Percentiles rank a stretch among this genome's conserved stretches.
Conservation (phyloP, 345 rosid species). For the Crucihimalaya himalaica region DNA sequence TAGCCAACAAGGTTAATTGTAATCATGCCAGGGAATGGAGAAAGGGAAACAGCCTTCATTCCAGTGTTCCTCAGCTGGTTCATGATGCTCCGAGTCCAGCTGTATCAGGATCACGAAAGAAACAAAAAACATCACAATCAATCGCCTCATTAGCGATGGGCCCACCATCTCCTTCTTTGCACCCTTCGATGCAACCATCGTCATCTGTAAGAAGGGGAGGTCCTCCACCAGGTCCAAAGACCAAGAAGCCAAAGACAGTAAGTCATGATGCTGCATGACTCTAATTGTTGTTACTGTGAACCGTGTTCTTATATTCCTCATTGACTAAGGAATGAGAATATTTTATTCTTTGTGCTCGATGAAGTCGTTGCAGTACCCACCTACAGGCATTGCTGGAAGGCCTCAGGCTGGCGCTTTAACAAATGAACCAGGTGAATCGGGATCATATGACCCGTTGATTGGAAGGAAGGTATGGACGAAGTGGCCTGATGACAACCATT, state of each 20-base stretch:
- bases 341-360: slow-evolving; percentile 45
- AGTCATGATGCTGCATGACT: slow-evolving; percentile 40
- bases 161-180: slow-evolving; percentile 77
- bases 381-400: slow-evolving; percentile 69
- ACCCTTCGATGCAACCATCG: slow-evolving; percentile 79
- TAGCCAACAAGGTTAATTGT: slow-evolving; percentile 10
- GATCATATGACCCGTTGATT: slow-evolving; percentile 65
- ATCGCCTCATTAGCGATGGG: slow-evolving; percentile 76
- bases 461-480: slow-evolving; percentile 95
- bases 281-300: not conserved
- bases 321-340: slow-evolving; percentile 29
- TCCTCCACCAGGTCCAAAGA: slow-evolving; percentile 61
- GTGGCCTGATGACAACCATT: slow-evolving; percentile 94
- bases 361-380: slow-evolving; percentile 69
- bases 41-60: slow-evolving; percentile 63
- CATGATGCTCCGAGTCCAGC: slow-evolving; percentile 82
- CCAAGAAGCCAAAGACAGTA: slow-evolving; percentile 87
- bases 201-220: slow-evolving; percentile 82
- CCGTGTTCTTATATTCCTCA: slow-evolving; percentile 11
- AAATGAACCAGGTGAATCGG: slow-evolving; percentile 67
- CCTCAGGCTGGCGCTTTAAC: slow-evolving; percentile 58
- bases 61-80: slow-evolving; percentile 66
- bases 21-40: slow-evolving; percentile 82
- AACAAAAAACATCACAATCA: slow-evolving; percentile 77
- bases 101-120: slow-evolving; percentile 86